These are phyloP conservation scores for Xylaria cubensis DNA, from an alignment of 495 filamentous ascomycete genomes.

Conservation along the genomic window DNA sequence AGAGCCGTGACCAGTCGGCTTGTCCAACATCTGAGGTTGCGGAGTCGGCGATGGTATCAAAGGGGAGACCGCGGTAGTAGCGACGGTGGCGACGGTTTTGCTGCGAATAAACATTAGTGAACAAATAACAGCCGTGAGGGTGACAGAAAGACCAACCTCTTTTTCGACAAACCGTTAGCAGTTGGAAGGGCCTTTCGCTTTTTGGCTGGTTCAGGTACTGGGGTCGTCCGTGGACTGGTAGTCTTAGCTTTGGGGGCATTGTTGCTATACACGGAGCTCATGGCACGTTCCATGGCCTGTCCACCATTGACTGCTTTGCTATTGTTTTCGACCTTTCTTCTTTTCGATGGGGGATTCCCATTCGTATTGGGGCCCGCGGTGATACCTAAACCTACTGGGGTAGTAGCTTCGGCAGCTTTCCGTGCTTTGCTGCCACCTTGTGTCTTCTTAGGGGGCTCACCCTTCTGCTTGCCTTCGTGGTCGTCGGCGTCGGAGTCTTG, in stretches of 20 bases:
- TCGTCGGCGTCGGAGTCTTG: slow-evolving; percentile 84
- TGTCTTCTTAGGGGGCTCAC: slow-evolving; percentile 63
- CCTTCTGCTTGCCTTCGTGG: slow-evolving; percentile 52
- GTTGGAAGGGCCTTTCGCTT: slow-evolving; percentile 76
- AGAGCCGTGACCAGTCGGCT: slow-evolving; percentile 47
- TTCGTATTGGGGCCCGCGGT: slow-evolving; percentile 46
- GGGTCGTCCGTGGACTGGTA: slow-evolving; percentile 67
- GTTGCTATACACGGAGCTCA: slow-evolving; percentile 63
- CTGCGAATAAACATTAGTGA: slow-evolving; percentile 33
- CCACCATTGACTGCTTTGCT: slow-evolving; percentile 61
- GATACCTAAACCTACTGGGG: slow-evolving; percentile 62
- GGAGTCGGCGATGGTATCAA: slow-evolving; percentile 67
- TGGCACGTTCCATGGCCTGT: slow-evolving; percentile 71
- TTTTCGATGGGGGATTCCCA: slow-evolving; percentile 66
- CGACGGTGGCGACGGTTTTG: slow-evolving; percentile 31
- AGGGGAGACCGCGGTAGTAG: slow-evolving; percentile 62
- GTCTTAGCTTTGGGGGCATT: slow-evolving; percentile 58
- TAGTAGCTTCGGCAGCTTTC: slow-evolving; percentile 61
- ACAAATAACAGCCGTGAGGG: not conserved
- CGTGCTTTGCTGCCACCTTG: slow-evolving; percentile 65
- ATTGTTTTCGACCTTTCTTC: slow-evolving; percentile 78
- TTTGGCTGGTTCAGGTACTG: slow-evolving; percentile 62
- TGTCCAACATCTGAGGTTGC: slow-evolving; percentile 39
- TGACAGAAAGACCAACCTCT: slow-evolving; percentile 62
- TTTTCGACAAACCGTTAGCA: slow-evolving; percentile 67